Percentiles rank a stretch among this genome's conserved stretches.
Evolutionary conservation across 768 basidiomycete species (phyloP).

Genomic region (Auriscalpium microsporum): DNA sequence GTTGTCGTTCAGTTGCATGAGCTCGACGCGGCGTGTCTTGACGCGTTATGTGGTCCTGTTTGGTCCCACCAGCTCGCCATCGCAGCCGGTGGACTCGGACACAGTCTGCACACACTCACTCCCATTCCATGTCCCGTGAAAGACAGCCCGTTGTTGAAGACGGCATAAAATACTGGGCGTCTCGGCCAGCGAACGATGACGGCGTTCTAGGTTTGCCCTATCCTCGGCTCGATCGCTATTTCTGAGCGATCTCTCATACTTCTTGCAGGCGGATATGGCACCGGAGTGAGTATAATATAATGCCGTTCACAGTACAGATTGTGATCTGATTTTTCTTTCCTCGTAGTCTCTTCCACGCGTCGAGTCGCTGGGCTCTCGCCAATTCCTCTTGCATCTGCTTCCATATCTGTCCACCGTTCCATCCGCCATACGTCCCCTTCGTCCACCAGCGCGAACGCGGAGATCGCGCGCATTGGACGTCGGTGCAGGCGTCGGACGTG

Average conservation of each 20-base stretch:
- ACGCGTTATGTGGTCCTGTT: neutral
- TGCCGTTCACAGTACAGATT: slow-evolving; percentile 7
- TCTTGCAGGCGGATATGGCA: slow-evolving; percentile 45
- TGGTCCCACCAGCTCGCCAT: neutral
- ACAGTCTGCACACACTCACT: no score
- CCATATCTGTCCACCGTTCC: slow-evolving; percentile 74
- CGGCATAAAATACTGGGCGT: slow-evolving; percentile 82
- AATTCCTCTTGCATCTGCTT: slow-evolving; percentile 74
- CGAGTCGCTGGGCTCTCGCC: slow-evolving; percentile 84
- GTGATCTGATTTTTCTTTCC: neutral
- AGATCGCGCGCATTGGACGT: slow-evolving; percentile 80
- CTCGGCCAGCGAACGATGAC: slow-evolving; percentile 72
- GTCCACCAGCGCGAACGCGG: slow-evolving; percentile 22
- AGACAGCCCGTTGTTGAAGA: slow-evolving; percentile 52
- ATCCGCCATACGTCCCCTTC: slow-evolving; percentile 56
- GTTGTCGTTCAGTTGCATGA: neutral
- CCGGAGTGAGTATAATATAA: slow-evolving; percentile 29
- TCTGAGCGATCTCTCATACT: neutral
- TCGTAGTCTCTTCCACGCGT: slow-evolving; percentile 79
- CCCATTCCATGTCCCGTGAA: neutral
- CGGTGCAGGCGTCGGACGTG: slow-evolving; percentile 90
- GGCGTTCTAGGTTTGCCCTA: slow-evolving; percentile 60
- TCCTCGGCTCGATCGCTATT: neutral
- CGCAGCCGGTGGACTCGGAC: no score
- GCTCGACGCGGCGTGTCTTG: neutral